Evolutionary conservation across 176 grass and related monocot species (phyloP).

Genomic region (Paspalum notatum): DNA sequence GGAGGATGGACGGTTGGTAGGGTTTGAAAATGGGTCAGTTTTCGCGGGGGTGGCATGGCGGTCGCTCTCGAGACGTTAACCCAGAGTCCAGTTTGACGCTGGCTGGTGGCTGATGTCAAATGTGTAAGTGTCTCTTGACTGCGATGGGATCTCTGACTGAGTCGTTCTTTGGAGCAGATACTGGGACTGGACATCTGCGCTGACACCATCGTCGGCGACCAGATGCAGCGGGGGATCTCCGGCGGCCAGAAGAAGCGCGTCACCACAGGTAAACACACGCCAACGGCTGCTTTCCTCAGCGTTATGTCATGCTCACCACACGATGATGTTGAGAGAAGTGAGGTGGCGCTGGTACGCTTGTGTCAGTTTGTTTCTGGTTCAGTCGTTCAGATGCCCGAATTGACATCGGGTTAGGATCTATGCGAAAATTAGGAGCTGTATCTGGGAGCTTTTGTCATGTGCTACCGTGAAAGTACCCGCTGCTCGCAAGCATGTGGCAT

Average conservation of each 20-base stretch:
- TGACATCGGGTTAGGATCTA: neutral
- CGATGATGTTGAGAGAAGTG: neutral
- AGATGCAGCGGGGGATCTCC: constrained; percentile 95
- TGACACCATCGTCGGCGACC: constrained; percentile 91
- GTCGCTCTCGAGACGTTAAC: neutral
- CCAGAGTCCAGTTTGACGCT: neutral
- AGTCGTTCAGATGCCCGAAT: constrained; percentile 25
- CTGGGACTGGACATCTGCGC: constrained; percentile 97
- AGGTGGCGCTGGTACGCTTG: neutral
- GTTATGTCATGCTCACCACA: constrained; percentile 29
- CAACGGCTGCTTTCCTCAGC: neutral
- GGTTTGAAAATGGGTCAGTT: constrained; percentile 14
- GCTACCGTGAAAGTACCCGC: neutral
- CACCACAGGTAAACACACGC: constrained; percentile 69
- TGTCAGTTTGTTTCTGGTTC: constrained; percentile 14
- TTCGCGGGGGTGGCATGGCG: neutral
- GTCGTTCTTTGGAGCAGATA: constrained; percentile 58
- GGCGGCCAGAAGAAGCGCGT: constrained; percentile 98
- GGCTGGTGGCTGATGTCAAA: neutral
- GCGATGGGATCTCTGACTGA: constrained; percentile 6
- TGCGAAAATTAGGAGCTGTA: neutral
- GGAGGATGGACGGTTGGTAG: constrained; percentile 35
- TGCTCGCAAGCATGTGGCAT: neutral
- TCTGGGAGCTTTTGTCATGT: neutral
- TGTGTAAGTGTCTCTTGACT: neutral